Percentiles rank a stretch among this genome's conserved stretches.
phyloP scores from a whole-genome alignment of 441 rosid species.

The Gossypium gossypioides region DNA sequence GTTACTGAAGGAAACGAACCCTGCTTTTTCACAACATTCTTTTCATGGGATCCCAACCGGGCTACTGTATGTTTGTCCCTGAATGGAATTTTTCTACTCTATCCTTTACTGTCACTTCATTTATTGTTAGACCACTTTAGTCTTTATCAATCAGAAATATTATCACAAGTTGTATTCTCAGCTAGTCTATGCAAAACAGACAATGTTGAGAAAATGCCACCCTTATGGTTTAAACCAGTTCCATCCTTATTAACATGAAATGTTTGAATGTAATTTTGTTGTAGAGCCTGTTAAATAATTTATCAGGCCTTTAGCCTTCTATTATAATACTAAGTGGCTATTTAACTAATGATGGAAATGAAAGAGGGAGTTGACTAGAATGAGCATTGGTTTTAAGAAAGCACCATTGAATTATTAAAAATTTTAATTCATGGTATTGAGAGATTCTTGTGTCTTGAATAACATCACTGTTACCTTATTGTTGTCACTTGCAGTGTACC shows the following conservation, averaged over 20 bases:
- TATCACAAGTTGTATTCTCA: not conserved
- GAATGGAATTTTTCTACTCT: conserved; percentile 11
- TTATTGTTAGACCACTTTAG: not conserved
- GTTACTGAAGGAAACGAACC: conserved; percentile 92
- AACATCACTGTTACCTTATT: not conserved
- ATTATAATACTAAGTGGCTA: not conserved
- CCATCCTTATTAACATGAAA: not conserved
- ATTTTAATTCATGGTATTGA: too few relatives aligned
- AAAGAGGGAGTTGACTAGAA: too few relatives aligned
- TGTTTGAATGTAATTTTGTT: not conserved
- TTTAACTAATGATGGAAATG: too few relatives aligned
- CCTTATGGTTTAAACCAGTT: not conserved
- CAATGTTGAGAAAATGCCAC: not conserved
- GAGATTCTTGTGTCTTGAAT: too few relatives aligned
- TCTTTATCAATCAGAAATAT: conserved; percentile 1
- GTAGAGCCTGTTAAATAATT: not conserved
- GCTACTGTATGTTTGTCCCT: conserved; percentile 45
- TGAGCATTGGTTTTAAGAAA: too few relatives aligned
- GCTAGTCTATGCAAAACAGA: conserved; percentile 4
- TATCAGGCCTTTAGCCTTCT: not conserved
- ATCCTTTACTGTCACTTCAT: conserved; percentile 5
- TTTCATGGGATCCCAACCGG: conserved; percentile 75
- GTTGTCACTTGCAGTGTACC: not conserved
- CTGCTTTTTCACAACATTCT: conserved; percentile 80
- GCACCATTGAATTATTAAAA: too few relatives aligned